Evolutionary conservation across 2,329 filamentous ascomycete genomes (phyloP), one percentile per base, ranked within the genome.

Genomic region (Fusarium decemcellulare): DNA sequence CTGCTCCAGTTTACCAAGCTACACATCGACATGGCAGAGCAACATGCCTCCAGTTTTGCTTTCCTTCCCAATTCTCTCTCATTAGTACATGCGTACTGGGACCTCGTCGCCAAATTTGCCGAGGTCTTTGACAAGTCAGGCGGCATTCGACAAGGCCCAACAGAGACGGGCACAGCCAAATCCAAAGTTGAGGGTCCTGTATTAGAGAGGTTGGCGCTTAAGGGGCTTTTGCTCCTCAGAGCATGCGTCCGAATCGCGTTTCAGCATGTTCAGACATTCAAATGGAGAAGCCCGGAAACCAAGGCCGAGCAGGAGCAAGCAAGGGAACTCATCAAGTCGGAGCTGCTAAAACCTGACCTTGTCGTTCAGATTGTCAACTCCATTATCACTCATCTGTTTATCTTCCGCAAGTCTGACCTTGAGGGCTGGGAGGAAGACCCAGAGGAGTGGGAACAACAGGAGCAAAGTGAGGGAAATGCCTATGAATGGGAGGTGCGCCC

Each of bases 401-500:
- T 96, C 39, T 96, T 98, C 78, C 90, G 94, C 36, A 88, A 92
- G 63, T 90, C 90, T 54, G 96, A 99, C 79, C 87, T 98, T 1
- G 90, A 94, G 66, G 92, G 94, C 61, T 99, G 96, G 96, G 92
- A 97, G 76, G 92, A 97, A 76, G 94, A 97, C 61, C 94, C 95
- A 0, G 94, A 99, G 78, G 94, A 97, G 57, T 99, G 96, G 95
- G 95, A 98, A 79, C 91, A 93, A 69, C 90, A 92, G 74, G 94
- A 98, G 82, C 94, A 97, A 74, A 92, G 91, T 64, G 89, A 93
- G 63, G 91, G 92, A 37, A 93, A 94, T 72, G 93, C 92, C 2
- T 98, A 93, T 87, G 94, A 98, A 75, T 98, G 95, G 83, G 93
- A 95, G 62, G 91, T 98, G 56, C 90, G 95, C 34, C 93, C 95